phyloP scores from a whole-genome alignment of 2,329 filamentous ascomycete species.

The Colletotrichum euphorbiae region DNA sequence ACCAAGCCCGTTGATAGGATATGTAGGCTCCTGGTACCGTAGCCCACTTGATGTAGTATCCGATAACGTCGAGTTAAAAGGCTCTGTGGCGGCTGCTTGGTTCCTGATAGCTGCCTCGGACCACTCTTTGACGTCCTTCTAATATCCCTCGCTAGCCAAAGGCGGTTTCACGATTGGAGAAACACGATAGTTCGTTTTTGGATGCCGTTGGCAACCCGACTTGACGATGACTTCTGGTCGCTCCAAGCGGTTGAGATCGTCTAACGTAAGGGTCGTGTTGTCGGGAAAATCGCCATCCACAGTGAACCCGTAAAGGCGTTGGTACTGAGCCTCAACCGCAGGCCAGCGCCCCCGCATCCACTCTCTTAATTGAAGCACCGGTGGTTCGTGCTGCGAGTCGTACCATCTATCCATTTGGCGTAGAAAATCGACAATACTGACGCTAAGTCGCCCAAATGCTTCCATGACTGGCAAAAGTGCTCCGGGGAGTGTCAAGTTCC shows the following conservation, averaged over 20 bases:
- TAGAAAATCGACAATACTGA: neutral
- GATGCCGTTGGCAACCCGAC: too few relatives aligned
- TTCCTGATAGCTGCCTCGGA: too few relatives aligned
- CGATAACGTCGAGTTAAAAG: too few relatives aligned
- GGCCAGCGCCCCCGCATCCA: neutral
- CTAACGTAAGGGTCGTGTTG: neutral
- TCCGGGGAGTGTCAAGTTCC: too few relatives aligned
- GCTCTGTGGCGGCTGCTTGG: too few relatives aligned
- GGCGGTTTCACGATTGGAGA: too few relatives aligned
- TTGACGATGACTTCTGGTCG: neutral
- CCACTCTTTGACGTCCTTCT: too few relatives aligned
- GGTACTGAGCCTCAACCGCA: neutral
- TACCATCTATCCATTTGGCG: neutral
- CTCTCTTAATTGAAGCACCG: neutral
- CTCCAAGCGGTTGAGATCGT: neutral
- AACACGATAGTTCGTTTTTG: too few relatives aligned
- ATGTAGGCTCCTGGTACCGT: too few relatives aligned
- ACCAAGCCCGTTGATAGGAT: too few relatives aligned
- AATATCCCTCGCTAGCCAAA: too few relatives aligned
- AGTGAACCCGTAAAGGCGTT: neutral
- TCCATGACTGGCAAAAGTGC: neutral
- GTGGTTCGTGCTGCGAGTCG: neutral
- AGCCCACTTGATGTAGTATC: too few relatives aligned
- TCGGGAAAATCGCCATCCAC: neutral
- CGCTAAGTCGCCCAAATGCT: neutral